Conservation (phyloP, 257 asterid species). For the Salvia splendens region DNA sequence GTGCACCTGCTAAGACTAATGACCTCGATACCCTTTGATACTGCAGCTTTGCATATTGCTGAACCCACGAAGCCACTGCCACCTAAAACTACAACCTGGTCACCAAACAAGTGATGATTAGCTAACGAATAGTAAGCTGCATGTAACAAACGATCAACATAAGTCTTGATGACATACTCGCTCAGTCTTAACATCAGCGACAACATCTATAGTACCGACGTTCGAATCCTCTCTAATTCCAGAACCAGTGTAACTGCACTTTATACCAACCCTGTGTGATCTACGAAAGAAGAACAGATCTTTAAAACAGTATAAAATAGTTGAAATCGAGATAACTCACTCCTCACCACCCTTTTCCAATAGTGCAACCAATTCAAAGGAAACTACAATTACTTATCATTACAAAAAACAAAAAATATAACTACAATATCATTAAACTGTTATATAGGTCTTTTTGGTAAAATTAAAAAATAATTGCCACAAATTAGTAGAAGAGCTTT, state of each 20-base stretch:
- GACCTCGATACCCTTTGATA: slow-evolving; percentile 91
- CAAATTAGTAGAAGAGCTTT: background rate
- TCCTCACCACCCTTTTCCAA: slow-evolving; percentile 25
- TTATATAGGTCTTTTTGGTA: background rate
- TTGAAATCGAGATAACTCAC: slow-evolving; percentile 2
- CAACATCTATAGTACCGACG: slow-evolving; percentile 69
- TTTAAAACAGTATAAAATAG: background rate
- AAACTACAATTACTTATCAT: background rate
- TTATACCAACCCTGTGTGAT: slow-evolving; percentile 49
- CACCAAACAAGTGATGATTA: slow-evolving; percentile 27
- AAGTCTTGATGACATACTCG: slow-evolving; percentile 49
- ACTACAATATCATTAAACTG: background rate
- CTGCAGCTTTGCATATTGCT: slow-evolving; percentile 99
- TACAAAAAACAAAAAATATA: background rate
- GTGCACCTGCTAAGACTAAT: slow-evolving; percentile 92
- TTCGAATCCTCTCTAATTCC: slow-evolving; percentile 39
- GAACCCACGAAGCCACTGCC: slow-evolving; percentile 99
- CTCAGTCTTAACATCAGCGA: slow-evolving; percentile 86
- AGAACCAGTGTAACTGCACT: slow-evolving; percentile 66
- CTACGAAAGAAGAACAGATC: slow-evolving; percentile 33
- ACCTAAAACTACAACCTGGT: slow-evolving; percentile 90
- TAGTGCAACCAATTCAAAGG: slow-evolving; percentile 7
- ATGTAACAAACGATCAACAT: slow-evolving; percentile 2
- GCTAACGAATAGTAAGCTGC: slow-evolving; percentile 21
- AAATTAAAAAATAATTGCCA: background rate